These are phyloP conservation scores for Linum tenue DNA, from an alignment of 345 rosid genomes.

Conservation along the genomic window DNA sequence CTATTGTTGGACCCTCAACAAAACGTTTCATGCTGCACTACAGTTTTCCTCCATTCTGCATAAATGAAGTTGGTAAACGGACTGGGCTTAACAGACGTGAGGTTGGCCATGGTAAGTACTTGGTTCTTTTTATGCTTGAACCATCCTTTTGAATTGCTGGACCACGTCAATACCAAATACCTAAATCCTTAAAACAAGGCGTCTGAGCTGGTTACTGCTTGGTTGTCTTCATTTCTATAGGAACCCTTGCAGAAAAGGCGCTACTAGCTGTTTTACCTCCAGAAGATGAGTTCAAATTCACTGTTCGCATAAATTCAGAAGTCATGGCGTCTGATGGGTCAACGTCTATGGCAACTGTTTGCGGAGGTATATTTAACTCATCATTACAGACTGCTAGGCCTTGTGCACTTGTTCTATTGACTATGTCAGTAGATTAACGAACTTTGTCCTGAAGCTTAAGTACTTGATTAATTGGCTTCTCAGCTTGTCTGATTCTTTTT, in stretches of 20 bases:
- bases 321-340: constrained; percentile 99
- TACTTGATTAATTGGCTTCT: not conserved
- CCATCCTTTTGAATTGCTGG: not conserved
- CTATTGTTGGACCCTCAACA: constrained; percentile 79
- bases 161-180: not conserved
- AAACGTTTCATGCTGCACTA: constrained; percentile 99
- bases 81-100: constrained; percentile 95
- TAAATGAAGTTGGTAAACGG: constrained; percentile 87
- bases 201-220: constrained; percentile 4
- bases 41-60: constrained; percentile 90
- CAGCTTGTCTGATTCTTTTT: not conserved
- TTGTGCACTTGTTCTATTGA: constrained; percentile 1
- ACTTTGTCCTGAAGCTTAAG: no score
- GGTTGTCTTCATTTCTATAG: constrained; percentile 30
- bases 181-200: not conserved
- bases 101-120: constrained; percentile 83
- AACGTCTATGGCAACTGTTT: constrained; percentile 95
- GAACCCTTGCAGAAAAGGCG: constrained; percentile 97
- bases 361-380: constrained; percentile 62
- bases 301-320: constrained; percentile 85
- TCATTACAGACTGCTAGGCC: not conserved
- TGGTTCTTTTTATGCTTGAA: not conserved
- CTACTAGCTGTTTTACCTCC: constrained; percentile 83
- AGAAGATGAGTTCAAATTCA: constrained; percentile 66
- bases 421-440: not conserved